Base-by-base conservation (phyloP, 1,139 yeast genomes). In the Yamadazyma atlantica region DNA sequence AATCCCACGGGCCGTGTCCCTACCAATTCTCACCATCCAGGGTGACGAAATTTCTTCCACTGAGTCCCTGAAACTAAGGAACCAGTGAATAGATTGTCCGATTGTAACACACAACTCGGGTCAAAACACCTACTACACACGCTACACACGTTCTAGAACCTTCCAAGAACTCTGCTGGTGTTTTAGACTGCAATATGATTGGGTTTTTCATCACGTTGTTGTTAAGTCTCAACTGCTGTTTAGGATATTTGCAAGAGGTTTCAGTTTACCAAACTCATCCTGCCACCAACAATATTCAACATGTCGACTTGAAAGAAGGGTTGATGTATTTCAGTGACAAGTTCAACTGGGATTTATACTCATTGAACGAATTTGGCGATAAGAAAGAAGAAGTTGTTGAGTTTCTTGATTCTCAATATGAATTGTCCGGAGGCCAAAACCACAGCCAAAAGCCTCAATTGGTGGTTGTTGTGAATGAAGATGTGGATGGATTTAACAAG, bases 281-380 rank as follows among this genome's bases (percentile, higher is more conserved):
- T 13, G 24, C 34, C 13, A 19, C 32, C 13, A 42, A 30, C 21
- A 18, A 39, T 29, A 17, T 15, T n/a, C 21, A 37, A 39, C 9
- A 43, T 47, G n/a, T 29, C 32, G 1, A 43, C 53, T 16, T 42
- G 48, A 11, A 44, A 41, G 56, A 55, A 23, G 62, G 61, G 5
- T 47, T 55, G 27, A 43, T 53, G 10, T 58, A 69, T 47, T 62
- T 74, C 43, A 69, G 75, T 27, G 79, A 73, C 43, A 65, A 62
- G 33, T 41, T 46, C 35, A 30, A 43, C 57, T 70, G 40, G 71
- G 64, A 15, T 57, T 66, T 29, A 15, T 61, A 58, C 28, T 56
- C 53, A 41, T 63, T 29, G 32, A 32, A 64, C 42, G 51, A 56
- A 27, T 50, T 69, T 33, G 68, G 66, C 19, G 55, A 57, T 30